These are phyloP conservation scores for Pseudozyma pruni DNA, from an alignment of 1,284 basidiomycete species.

Conservation along the genomic window DNA sequence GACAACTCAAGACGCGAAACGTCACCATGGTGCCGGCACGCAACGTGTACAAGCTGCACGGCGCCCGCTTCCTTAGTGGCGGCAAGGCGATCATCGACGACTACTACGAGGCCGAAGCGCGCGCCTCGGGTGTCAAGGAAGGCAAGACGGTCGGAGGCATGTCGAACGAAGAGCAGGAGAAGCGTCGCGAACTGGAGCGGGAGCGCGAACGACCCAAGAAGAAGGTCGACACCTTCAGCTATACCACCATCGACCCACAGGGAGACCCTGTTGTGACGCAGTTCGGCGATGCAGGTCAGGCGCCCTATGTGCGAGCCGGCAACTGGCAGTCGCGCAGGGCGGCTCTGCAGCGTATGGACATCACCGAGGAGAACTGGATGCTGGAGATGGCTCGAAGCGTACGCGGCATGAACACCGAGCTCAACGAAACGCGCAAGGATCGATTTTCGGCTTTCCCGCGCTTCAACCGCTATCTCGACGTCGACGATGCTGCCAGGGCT, in stretches of 20 bases:
- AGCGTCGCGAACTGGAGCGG: conserved; percentile 53
- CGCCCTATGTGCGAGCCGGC: conserved; percentile 61
- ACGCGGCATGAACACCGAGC: conserved; percentile 62
- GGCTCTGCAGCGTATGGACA: conserved; percentile 54
- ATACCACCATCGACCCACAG: conserved; percentile 57
- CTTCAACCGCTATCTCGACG: conserved; percentile 41
- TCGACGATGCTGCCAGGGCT: conserved; percentile 18
- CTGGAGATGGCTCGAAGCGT: conserved; percentile 64
- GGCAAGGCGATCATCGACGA: conserved; percentile 92
- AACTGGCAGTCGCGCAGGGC: conserved; percentile 50
- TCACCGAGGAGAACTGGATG: conserved; percentile 67
- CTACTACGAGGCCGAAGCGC: conserved; percentile 87
- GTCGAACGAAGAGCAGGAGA: conserved; percentile 53
- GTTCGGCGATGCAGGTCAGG: conserved; percentile 63
- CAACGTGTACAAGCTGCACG: conserved; percentile 93
- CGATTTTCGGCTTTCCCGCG: conserved; percentile 50
- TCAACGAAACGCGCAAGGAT: conserved; percentile 56
- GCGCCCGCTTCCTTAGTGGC: conserved; percentile 85
- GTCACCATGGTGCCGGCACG: conserved; percentile 92
- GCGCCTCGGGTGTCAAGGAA: conserved; percentile 69
- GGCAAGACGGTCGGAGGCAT: conserved; percentile 61
- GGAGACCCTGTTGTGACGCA: conserved; percentile 59
- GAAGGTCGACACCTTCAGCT: conserved; percentile 54
- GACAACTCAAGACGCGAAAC: conserved; percentile 86
- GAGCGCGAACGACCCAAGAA: conserved; percentile 53